Evolutionary conservation across 805 yeast genomes (phyloP).

Genomic region (Wickerhamiella spandovensis): DNA sequence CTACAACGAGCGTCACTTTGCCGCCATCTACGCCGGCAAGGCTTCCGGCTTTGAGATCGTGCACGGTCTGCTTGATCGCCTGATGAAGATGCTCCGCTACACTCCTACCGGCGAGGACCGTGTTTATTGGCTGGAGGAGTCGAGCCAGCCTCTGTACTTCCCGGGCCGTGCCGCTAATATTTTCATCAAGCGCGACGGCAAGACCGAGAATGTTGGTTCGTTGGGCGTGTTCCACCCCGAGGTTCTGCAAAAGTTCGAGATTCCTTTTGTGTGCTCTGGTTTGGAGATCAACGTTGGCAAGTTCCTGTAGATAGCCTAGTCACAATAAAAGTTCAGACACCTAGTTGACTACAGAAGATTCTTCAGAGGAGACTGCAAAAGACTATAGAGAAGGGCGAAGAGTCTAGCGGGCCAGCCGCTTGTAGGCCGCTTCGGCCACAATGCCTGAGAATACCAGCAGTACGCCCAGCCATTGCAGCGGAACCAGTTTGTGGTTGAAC

Average conservation of each 20-base stretch:
- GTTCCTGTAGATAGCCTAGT: conserved; percentile 27
- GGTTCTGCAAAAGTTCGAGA: conserved; percentile 72
- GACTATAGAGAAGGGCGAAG: background rate
- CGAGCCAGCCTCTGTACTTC: conserved; percentile 51
- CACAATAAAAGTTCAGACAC: background rate
- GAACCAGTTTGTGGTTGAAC: conserved; percentile 62
- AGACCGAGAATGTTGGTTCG: conserved; percentile 37
- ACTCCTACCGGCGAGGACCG: conserved; percentile 55
- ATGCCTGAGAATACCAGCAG: conserved; percentile 73
- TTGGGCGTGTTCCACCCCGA: conserved; percentile 95
- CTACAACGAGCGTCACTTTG: conserved; percentile 85
- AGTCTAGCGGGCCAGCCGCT: conserved; percentile 17
- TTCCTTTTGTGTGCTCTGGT: conserved; percentile 84
- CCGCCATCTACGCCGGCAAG: conserved; percentile 88
- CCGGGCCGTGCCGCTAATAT: conserved; percentile 96
- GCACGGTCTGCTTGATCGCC: conserved; percentile 87
- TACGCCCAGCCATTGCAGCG: conserved; percentile 69
- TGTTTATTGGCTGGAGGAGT: conserved; percentile 40
- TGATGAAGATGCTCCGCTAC: conserved; percentile 92
- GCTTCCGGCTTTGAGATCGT: conserved; percentile 88
- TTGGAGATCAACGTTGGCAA: conserved; percentile 85
- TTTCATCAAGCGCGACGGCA: conserved; percentile 36
- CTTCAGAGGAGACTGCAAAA: background rate
- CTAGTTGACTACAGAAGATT: background rate
- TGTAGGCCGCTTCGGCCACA: conserved; percentile 56